Conservation (phyloP, 805 yeast species). For the Ogataea pilisensis region DNA sequence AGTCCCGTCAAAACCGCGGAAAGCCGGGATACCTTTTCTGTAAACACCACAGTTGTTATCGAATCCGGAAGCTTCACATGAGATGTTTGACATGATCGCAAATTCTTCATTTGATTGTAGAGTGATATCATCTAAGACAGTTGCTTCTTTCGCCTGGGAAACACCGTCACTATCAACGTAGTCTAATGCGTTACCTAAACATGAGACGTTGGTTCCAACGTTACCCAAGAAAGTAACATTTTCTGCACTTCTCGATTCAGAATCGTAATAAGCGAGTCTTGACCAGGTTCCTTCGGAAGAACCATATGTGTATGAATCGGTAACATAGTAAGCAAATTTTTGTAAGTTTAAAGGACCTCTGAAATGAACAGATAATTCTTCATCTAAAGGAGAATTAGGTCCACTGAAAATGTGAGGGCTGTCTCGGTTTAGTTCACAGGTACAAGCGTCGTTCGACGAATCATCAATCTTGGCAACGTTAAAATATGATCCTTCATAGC, state of each 20-base stretch:
- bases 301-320: constrained; percentile 37
- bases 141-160: constrained; percentile 40
- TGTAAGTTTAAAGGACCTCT: constrained; percentile 67
- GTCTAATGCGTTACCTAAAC: constrained; percentile 66
- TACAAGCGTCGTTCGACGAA: constrained; percentile 40
- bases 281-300: constrained; percentile 47
- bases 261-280: constrained; percentile 58
- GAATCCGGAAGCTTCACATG: constrained; percentile 54
- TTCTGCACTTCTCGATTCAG: constrained; percentile 42
- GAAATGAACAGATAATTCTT: constrained; percentile 70
- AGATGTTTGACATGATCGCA: constrained; percentile 52
- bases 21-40: constrained; percentile 80
- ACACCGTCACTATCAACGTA: constrained; percentile 59
- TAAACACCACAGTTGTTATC: constrained; percentile 69
- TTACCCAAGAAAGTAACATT: constrained; percentile 66
- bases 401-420: constrained; percentile 44
- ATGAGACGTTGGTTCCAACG: constrained; percentile 56
- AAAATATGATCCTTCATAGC: constrained; percentile 49
- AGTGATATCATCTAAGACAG: constrained; percentile 44
- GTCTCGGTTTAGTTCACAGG: constrained; percentile 38
- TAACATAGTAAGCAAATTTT: constrained; percentile 59
- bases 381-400: constrained; percentile 59
- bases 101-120: constrained; percentile 58
- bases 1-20: constrained; percentile 67
- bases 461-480: constrained; percentile 43